Percentiles rank a stretch among this genome's conserved stretches.
Conservation (phyloP, 352 stramenopile species). For the Stephanocyclus meneghinianus region DNA sequence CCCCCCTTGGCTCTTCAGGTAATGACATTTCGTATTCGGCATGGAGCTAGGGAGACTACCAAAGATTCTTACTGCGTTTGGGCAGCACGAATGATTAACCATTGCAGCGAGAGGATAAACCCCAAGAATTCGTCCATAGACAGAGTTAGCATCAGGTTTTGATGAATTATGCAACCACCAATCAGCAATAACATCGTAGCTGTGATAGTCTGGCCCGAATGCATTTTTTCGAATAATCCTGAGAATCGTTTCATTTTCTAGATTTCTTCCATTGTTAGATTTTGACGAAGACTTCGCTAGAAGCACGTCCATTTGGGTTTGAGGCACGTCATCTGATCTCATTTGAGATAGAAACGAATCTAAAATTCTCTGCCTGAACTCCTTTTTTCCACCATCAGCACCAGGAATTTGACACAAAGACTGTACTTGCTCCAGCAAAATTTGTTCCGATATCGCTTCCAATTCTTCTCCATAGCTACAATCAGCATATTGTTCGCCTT, state of each 20-base stretch:
- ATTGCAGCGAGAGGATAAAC: slow-evolving; percentile 73
- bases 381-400: slow-evolving; percentile 2
- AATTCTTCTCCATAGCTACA: slow-evolving; percentile 21
- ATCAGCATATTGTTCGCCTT: not conserved
- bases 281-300: slow-evolving; percentile 9
- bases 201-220: slow-evolving; percentile 77
- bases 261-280: slow-evolving; percentile 19
- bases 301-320: slow-evolving; percentile 21
- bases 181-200: slow-evolving; percentile 61
- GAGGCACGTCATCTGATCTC: slow-evolving; percentile 39
- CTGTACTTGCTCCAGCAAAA: slow-evolving; percentile 53
- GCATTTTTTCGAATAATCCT: slow-evolving; percentile 71
- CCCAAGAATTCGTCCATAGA: slow-evolving; percentile 55
- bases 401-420: slow-evolving; percentile 4
- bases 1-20: not conserved
- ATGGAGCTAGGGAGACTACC: slow-evolving; percentile 18
- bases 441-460: slow-evolving; percentile 43
- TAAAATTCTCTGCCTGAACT: slow-evolving; percentile 9
- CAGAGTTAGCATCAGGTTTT: not conserved
- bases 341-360: slow-evolving; percentile 45
- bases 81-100: slow-evolving; percentile 77
- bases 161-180: slow-evolving; percentile 30
- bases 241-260: slow-evolving; percentile 49
- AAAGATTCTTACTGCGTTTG: slow-evolving; percentile 73
- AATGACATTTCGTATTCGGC: not conserved